Evolutionary conservation across 75 land plant genomes (phyloP).

Genomic region (Azolla pinnata): DNA sequence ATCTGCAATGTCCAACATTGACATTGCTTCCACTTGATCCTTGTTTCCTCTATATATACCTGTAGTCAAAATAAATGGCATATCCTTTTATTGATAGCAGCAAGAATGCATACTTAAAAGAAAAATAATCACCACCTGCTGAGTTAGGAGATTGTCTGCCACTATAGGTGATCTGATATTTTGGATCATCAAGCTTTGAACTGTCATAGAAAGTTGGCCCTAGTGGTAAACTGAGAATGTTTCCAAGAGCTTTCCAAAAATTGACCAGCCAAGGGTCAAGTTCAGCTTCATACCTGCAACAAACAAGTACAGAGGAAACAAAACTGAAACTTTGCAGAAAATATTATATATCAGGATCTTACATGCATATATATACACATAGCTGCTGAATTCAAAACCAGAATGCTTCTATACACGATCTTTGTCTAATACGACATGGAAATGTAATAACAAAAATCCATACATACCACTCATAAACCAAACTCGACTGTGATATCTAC

Average conservation of each 20-base stretch:
- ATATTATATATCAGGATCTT: too few relatives aligned
- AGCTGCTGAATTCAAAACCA: not conserved
- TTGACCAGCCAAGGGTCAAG: slow-evolving; percentile 83
- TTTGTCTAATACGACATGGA: too few relatives aligned
- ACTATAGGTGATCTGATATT: slow-evolving; percentile 45
- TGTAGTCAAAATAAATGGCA: not conserved
- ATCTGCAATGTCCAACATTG: not conserved
- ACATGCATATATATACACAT: too few relatives aligned
- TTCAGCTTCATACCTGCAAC: slow-evolving; percentile 73
- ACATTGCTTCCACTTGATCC: not conserved
- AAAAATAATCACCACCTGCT: too few relatives aligned
- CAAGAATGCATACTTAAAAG: too few relatives aligned
- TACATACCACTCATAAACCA: not conserved
- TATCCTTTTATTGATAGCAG: too few relatives aligned
- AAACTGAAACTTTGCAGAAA: too few relatives aligned
- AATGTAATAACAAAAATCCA: not conserved
- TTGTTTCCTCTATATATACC: not conserved
- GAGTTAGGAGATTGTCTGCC: too few relatives aligned
- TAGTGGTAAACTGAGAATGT: slow-evolving; percentile 16
- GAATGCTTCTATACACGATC: slow-evolving; percentile 1
- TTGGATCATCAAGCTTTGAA: slow-evolving; percentile 42
- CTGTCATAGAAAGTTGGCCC: not conserved
- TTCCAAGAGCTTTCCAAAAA: slow-evolving; percentile 45
- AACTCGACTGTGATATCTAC: too few relatives aligned
- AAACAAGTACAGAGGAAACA: not conserved